Base-by-base conservation (phyloP, 2,329 filamentous ascomycete genomes). In the Colletotrichum scovillei region DNA sequence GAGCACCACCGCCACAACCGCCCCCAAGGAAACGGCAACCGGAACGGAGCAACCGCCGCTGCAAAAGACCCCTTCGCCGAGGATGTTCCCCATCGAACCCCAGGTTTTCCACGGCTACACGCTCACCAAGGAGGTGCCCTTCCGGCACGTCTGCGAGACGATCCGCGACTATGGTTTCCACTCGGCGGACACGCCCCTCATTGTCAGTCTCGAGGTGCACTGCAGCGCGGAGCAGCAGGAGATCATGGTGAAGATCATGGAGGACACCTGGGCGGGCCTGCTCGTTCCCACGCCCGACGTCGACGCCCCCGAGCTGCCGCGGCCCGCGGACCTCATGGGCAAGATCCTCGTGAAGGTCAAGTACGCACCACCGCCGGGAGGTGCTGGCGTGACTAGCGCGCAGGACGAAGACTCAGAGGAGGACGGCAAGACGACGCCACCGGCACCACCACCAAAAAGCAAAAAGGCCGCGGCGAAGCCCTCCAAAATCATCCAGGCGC, bases 171-270 rank as follows among this genome's bases (percentile, higher is more conserved):
- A 92, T 78, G 95, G 93, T 1, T 98, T 98, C 78, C 84, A 89
- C 3, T 89, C 87, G 4, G 92, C 90, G 24, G 92, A 96, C 74
- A 85, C 97, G 22, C 97, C 97, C 0, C 86, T 99, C n/a, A 96
- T 98, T 73, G 93, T 98, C 77, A 98, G 95, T 79, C 88, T 99
- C 38, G 97, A 99, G 82, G 94, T 98, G 0, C 97, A 98, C 84
- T 95, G 95, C 75, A 88, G 87, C 74, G 84, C 90, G 0, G 89
- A 92, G 69, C 97, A 99, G 82, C 97, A 99, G 81, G 89, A 93
- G 76, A 88, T 92, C 71, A 98, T 98, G 94, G 95, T 98, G 5
- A 88, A 93, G 74, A 97, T 98, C 78, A 98, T 99, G 91, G 88
- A 92, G 75, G 90, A 97, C 74, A 90, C 91, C 30, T 99, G 95